Base-by-base conservation (phyloP, 768 basidiomycete species). In the Naganishia antarctica region DNA sequence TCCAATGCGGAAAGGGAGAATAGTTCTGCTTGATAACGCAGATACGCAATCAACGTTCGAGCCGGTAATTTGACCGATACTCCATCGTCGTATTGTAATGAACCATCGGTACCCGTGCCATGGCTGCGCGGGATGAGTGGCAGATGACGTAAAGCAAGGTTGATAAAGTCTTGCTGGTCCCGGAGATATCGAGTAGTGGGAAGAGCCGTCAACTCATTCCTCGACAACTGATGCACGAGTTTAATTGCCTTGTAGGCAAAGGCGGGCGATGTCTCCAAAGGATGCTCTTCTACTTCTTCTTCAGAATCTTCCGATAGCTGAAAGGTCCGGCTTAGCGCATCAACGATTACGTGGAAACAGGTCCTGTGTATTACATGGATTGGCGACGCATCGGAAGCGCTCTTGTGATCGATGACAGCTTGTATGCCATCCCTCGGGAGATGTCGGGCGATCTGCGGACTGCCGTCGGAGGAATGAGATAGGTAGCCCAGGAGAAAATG, bases 1-100 rank as follows among this genome's bases (percentile, higher is more conserved):
- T 67, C 66, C 15, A 67, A 31, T n/a, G 66, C 59, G 6, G 66
- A 61, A 18, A 67, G 46, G 5, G 62, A 28, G 43, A 67, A 45
- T 5, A 63, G 44, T 15, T 46, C 37, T 18, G 61, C 51, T 31
- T 67, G 53, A 50, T 59, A 67, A n/a, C 46, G 61, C 4, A 63
- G 37, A 29, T 29, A 51, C 11, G 29, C 47, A 61, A 40, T n/a
- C 26, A 60, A 57, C 23, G 49, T 50, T 28, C 16, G 21, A 29
- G 28, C 60, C 40, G 37, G 29, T 37, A 31, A 50, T 29, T 53
- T 29, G 26, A 57, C 12, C 8, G 60, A 13, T 11, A 44, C 32
- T 12, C 60, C 60, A 46, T 67, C 59, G 16, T 32, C 51, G 41
- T 67, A 67, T 13, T 23, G 18, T 9, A 34, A 31, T 1, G 45